These are phyloP conservation scores for Wickerhamiella bombiphila DNA, from an alignment of 805 yeast genomes.

Conservation along the genomic window DNA sequence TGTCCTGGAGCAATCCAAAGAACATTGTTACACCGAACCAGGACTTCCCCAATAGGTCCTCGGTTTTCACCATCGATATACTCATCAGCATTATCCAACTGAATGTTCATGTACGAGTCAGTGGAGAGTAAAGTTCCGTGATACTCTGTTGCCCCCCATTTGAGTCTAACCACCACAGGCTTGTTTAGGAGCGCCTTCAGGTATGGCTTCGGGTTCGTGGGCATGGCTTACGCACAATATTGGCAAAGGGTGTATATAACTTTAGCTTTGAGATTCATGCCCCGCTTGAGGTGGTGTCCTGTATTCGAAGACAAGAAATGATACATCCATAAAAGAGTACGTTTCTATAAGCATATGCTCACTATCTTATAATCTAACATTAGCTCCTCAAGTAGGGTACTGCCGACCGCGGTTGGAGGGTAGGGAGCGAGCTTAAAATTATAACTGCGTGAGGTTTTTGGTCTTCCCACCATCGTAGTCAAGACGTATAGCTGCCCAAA, in stretches of 20 bases:
- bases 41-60: conserved; percentile 56
- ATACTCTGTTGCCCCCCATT: conserved; percentile 85
- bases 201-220: conserved; percentile 28
- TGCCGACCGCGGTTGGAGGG: background rate
- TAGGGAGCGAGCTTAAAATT: too few species aligned
- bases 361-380: too few species aligned
- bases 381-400: background rate
- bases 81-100: conserved; percentile 18
- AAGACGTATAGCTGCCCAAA: conserved; percentile 61
- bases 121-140: conserved; percentile 62
- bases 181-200: conserved; percentile 60
- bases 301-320: too few species aligned
- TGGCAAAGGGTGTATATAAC: too few species aligned
- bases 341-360: too few species aligned
- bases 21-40: conserved; percentile 83
- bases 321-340: too few species aligned
- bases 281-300: too few species aligned
- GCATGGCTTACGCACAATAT: background rate
- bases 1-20: conserved; percentile 40
- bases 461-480: conserved; percentile 44
- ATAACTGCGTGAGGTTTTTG: too few species aligned
- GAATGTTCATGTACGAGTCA: conserved; percentile 87
- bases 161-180: conserved; percentile 60
- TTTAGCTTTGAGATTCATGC: too few species aligned
- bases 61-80: conserved; percentile 27